phyloP scores from a whole-genome alignment of 1,284 basidiomycete genomes.

The Melampsora larici-populina region DNA sequence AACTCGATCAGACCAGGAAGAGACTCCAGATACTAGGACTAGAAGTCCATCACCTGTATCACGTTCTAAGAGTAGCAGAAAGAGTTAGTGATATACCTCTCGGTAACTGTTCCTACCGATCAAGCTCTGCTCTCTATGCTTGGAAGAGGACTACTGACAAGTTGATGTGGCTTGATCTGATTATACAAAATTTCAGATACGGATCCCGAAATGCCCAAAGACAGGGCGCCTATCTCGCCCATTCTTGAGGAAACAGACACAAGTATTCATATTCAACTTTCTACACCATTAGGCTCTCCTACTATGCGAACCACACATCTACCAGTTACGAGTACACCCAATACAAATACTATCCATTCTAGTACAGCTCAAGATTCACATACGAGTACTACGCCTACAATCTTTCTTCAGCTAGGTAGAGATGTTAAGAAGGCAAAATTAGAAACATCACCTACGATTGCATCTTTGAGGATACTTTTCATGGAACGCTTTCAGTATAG shows the following conservation, averaged over 20 bases:
- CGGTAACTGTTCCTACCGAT: too few relatives aligned
- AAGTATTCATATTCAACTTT: slow-evolving; percentile 14
- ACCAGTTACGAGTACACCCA: slow-evolving; percentile 40
- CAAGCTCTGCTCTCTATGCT: too few relatives aligned
- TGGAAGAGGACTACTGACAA: too few relatives aligned
- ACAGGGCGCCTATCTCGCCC: neutral
- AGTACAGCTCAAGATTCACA: slow-evolving; percentile 6
- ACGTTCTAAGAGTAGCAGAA: neutral
- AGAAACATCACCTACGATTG: slow-evolving; percentile 64
- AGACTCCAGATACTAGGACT: neutral
- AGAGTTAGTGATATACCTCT: neutral
- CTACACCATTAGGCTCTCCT: slow-evolving; percentile 60
- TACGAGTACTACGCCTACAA: slow-evolving; percentile 57
- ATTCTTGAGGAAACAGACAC: slow-evolving; percentile 27
- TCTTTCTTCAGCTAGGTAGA: slow-evolving; percentile 85
- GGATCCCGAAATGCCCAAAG: too few relatives aligned
- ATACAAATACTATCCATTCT: slow-evolving; percentile 37
- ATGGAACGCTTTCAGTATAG: slow-evolving; percentile 94
- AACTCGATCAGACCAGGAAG: neutral
- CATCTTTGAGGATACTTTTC: slow-evolving; percentile 76
- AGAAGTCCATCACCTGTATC: neutral
- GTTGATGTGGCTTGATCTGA: too few relatives aligned
- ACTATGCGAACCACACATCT: slow-evolving; percentile 54
- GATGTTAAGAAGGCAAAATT: slow-evolving; percentile 84
- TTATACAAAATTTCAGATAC: too few relatives aligned